Conservation (phyloP, 2,329 filamentous ascomycete species). For the Colletotrichum sp. region DNA sequence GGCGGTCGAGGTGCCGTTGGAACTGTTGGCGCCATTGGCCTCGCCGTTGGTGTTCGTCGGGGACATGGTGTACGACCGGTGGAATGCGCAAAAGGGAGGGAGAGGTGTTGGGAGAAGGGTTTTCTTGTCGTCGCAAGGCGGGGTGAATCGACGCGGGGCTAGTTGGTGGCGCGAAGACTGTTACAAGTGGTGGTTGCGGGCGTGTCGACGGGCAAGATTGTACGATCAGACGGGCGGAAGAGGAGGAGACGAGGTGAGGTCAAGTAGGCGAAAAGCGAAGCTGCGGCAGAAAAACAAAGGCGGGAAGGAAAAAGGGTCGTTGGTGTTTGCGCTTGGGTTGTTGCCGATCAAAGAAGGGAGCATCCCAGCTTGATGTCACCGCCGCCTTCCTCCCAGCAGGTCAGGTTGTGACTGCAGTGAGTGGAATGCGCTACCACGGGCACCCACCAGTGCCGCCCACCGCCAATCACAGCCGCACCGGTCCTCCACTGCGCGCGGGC, state of each 20-base stretch:
- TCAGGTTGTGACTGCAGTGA: not conserved
- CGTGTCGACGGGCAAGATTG: not conserved
- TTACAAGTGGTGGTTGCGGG: not conserved
- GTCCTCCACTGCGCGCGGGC: not conserved
- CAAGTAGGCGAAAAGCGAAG: not conserved
- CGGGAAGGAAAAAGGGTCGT: not conserved
- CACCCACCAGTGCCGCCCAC: not conserved
- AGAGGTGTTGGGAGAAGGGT: not conserved
- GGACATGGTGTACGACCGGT: not conserved
- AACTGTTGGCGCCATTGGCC: not conserved
- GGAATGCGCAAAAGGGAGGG: not conserved
- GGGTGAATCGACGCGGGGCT: not conserved
- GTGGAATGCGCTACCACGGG: not conserved
- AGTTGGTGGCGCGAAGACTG: not conserved
- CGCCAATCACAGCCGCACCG: not conserved
- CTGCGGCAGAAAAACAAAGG: not conserved
- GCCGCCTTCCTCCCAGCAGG: not conserved
- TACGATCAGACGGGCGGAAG: not conserved
- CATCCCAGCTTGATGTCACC: slow-evolving; percentile 13
- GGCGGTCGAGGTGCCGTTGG: not conserved
- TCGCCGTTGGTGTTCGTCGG: not conserved
- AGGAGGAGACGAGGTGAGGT: not conserved
- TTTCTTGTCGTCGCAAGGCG: not conserved
- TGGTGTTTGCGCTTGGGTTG: not conserved
- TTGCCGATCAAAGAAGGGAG: not conserved